Conservation (phyloP, 352 stramenopile species). For the Phytophthora chlamydospora region DNA sequence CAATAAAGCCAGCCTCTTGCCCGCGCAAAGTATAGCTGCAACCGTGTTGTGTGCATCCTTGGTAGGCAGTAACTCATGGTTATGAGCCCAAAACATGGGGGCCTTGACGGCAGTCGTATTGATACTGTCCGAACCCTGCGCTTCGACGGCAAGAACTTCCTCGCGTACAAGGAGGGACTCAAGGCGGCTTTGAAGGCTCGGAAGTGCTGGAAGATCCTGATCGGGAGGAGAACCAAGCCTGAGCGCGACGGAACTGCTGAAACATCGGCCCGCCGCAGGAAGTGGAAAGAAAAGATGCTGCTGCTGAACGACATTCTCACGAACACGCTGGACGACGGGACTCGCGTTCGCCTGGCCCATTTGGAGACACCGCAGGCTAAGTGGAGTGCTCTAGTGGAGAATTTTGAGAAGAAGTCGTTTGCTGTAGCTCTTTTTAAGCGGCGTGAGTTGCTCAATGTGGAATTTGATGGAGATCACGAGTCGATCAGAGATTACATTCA, state of each 20-base stretch:
- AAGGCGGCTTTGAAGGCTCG: conserved; percentile 11
- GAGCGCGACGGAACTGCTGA: background rate
- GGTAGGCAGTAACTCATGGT: background rate
- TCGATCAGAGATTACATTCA: conserved; percentile 21
- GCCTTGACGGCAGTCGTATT: background rate
- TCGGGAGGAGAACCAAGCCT: conserved; percentile 7
- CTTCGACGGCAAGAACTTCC: conserved; percentile 2
- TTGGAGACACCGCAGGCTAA: conserved; percentile 18
- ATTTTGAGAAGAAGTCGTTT: conserved; percentile 27
- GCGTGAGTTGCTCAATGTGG: conserved; percentile 15
- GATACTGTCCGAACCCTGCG: background rate
- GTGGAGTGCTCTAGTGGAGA: conserved; percentile 11
- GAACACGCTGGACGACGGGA: conserved; percentile 20
- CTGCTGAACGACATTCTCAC: conserved; percentile 18
- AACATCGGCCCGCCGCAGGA: conserved; percentile 2
- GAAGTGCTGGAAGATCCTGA: conserved; percentile 22
- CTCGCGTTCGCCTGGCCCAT: conserved; percentile 11
- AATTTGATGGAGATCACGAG: conserved; percentile 13
- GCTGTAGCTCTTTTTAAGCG: conserved; percentile 15
- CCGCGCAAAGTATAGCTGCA: too few species aligned
- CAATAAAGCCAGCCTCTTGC: too few species aligned
- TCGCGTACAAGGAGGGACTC: conserved; percentile 2
- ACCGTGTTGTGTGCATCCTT: too few species aligned
- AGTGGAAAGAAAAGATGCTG: conserved; percentile 11
- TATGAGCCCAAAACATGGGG: background rate